Percentiles rank a stretch among this genome's conserved stretches.
phyloP scores from a whole-genome alignment of 768 basidiomycete genomes.

The Trametes maxima region DNA sequence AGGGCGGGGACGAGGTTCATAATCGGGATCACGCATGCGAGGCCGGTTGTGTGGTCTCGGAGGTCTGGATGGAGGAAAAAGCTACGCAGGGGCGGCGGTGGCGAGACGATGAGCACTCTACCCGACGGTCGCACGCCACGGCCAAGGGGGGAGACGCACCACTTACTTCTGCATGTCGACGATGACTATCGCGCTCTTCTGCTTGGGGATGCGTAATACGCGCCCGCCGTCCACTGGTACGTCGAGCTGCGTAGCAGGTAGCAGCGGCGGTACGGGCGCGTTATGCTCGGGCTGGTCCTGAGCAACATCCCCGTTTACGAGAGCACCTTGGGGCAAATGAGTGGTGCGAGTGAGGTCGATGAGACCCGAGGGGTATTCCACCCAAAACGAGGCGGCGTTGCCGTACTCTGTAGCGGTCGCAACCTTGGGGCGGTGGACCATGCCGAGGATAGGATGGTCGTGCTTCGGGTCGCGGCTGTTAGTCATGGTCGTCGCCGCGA shows the following conservation, averaged over 20 bases:
- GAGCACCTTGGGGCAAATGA: conserved; percentile 34
- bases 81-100: conserved; percentile 34
- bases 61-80: conserved; percentile 69
- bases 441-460: conserved; percentile 39
- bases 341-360: conserved; percentile 58
- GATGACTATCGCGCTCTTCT: conserved; percentile 57
- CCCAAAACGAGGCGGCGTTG: conserved; percentile 59
- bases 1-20: conserved; percentile 50
- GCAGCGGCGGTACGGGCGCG: conserved; percentile 33
- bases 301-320: conserved; percentile 7
- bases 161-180: conserved; percentile 77
- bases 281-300: conserved; percentile 12
- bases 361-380: conserved; percentile 67
- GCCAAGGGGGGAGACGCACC: not conserved
- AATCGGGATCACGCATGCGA: conserved; percentile 59
- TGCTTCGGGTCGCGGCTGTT: conserved; percentile 12
- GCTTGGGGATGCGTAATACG: conserved; percentile 50
- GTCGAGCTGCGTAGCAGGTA: conserved; percentile 48
- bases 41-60: conserved; percentile 53
- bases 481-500: not conserved
- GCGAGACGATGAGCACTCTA: not conserved
- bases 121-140: not conserved
- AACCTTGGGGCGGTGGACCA: conserved; percentile 51
- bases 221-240: conserved; percentile 56
- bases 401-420: conserved; percentile 54